Evolutionary conservation across 2,329 filamentous ascomycete genomes (phyloP).

Genomic region (Plenodomus lindquistii): DNA sequence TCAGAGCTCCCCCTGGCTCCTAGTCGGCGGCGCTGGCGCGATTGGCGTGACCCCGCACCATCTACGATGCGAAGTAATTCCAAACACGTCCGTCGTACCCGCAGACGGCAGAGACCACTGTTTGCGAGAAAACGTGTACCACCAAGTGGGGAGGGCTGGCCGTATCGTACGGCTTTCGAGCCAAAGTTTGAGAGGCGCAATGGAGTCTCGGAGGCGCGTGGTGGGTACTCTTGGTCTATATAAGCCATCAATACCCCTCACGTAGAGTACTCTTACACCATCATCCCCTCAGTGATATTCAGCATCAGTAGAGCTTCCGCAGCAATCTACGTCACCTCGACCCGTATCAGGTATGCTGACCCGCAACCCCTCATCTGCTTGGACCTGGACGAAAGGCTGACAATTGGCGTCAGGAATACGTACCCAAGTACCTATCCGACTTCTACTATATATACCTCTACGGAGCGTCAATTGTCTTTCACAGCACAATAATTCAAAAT

Average conservation of each 20-base stretch:
- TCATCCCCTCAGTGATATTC: slow-evolving; percentile 20
- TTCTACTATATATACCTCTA: slow-evolving; percentile 29
- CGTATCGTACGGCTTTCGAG: slow-evolving; percentile 24
- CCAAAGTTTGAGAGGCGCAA: slow-evolving; percentile 22
- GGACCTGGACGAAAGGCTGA: slow-evolving; percentile 21
- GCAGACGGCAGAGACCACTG: slow-evolving; percentile 27
- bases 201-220: slow-evolving; percentile 13
- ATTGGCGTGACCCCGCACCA: slow-evolving; percentile 45
- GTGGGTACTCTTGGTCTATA: slow-evolving; percentile 31
- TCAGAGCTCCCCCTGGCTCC: slow-evolving; percentile 22
- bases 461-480: slow-evolving; percentile 20
- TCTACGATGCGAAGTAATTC: slow-evolving; percentile 34
- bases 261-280: slow-evolving; percentile 17
- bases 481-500: slow-evolving; percentile 48
- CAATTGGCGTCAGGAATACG: slow-evolving; percentile 32
- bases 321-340: slow-evolving; percentile 25
- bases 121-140: slow-evolving; percentile 23
- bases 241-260: slow-evolving; percentile 32
- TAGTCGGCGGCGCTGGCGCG: slow-evolving; percentile 22
- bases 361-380: slow-evolving; percentile 21
- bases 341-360: slow-evolving; percentile 31
- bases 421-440: slow-evolving; percentile 19
- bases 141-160: slow-evolving; percentile 40
- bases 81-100: slow-evolving; percentile 38
- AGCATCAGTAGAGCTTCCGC: slow-evolving; percentile 8